Evolutionary conservation across 371 early-diverging fungal genomes (phyloP).

Genomic region (Rhizopus microsporus): DNA sequence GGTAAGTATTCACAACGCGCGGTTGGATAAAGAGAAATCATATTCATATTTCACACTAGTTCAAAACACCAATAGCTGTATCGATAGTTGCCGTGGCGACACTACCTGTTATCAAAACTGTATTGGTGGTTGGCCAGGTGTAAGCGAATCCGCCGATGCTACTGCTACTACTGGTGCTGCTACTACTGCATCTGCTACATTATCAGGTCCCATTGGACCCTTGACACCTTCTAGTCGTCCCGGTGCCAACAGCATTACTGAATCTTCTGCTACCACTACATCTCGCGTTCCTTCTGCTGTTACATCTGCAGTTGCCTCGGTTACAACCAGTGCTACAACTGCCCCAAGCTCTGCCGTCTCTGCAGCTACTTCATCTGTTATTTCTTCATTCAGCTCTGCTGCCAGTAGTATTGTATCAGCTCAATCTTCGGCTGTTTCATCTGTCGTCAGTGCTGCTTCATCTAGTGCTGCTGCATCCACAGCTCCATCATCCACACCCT

Average conservation of each 20-base stretch:
- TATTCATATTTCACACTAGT: slow-evolving; percentile 7
- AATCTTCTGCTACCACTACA: slow-evolving; percentile 3
- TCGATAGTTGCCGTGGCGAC: slow-evolving; percentile 15
- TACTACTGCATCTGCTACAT: slow-evolving; percentile 3
- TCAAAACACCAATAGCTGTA: slow-evolving; percentile 15
- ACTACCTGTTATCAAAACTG: slow-evolving; percentile 21
- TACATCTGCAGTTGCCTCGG: not conserved
- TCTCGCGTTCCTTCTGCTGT: slow-evolving; percentile 1
- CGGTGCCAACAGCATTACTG: slow-evolving; percentile 2
- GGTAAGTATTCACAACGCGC: slow-evolving; percentile 10
- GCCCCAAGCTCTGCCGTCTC: not conserved
- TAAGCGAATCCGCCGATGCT: not conserved
- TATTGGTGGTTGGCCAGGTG: slow-evolving; percentile 26
- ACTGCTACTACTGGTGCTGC: not conserved
- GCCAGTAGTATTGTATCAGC: not conserved
- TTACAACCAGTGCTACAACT: not conserved
- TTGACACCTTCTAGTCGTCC: not conserved
- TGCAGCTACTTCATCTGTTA: slow-evolving; percentile 4
- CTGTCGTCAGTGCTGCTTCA: not conserved
- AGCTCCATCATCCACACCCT: not conserved
- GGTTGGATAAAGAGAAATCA: not conserved
- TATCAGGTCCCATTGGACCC: slow-evolving; percentile 2
- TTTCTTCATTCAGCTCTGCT: slow-evolving; percentile 1
- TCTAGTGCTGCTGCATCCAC: not conserved
- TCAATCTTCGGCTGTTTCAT: not conserved